Base-by-base conservation (phyloP, 148 eudicot genomes). In the Fallopia convolvulus region DNA sequence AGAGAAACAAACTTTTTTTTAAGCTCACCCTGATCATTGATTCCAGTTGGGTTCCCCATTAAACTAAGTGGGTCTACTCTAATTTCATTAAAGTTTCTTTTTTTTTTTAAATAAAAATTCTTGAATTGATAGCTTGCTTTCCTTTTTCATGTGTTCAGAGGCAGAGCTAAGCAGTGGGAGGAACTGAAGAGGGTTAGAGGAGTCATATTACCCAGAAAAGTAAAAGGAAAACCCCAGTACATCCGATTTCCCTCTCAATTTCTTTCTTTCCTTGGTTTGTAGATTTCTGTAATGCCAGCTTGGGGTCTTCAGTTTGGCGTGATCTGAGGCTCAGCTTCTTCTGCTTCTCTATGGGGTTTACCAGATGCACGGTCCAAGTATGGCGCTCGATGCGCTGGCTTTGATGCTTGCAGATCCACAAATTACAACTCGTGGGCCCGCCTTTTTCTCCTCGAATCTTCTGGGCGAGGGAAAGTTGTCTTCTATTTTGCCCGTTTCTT, bases 11-110 rank as follows among this genome's bases (percentile, higher is more conserved):
- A 60, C 41, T 14, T 11, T 48, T 66, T 78, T 72, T 83, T 71
- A 79, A 72, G 36, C 63, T 76, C 77, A 80, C 47, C 70, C 80
- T 84, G 83, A 89, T 88, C 76, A 90, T 89, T 88, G 92, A 82
- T 90, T 89, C 87, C 87, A 86, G 90, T 87, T 89, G 90, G 85
- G 66, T 46, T 81, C 80, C 72, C 79, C 75, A 88, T 79, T 78
- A 77, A 84, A 75, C 81, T 80, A 83, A 85, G 87, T 79, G 88
- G 87, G 84, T 86, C 82, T 84, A 84, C 79, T 81, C 79, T 82
- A 65, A 74, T 71, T 81, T 72, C 74, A 26, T 63, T n/a, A 39
- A 74, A 30, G 56, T 80, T 55, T n/a, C 13, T 50, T 47, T 63
- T 52, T 8, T 36, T 2, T 1, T 8, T 36, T 2, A 2, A 36